Conservation (phyloP, 139 green algal species). For the Astrephomene gubernaculifera region DNA sequence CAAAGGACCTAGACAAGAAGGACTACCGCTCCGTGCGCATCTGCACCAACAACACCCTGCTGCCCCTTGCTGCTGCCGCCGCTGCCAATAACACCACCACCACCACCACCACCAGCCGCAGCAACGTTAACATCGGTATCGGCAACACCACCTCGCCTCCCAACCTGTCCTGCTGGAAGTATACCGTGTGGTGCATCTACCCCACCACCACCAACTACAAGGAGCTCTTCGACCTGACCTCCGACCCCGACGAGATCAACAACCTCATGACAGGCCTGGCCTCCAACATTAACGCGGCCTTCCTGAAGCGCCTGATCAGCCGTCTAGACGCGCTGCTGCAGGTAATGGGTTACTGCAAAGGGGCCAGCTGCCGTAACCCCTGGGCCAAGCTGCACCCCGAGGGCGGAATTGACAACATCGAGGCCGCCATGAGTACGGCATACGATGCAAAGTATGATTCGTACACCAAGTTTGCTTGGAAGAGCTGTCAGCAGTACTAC, state of each 20-base stretch:
- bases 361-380: slow-evolving; percentile 8
- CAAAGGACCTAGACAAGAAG: slow-evolving; percentile 31
- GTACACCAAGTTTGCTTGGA: slow-evolving; percentile 35
- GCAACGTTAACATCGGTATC: no score
- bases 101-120: neutral
- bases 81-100: no score
- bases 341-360: slow-evolving; percentile 39
- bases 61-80: no score
- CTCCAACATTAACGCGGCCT: neutral
- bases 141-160: neutral
- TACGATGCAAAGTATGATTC: slow-evolving; percentile 37
- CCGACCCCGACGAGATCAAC: slow-evolving; percentile 39
- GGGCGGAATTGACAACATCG: neutral
- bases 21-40: slow-evolving; percentile 49
- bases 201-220: slow-evolving; percentile 37
- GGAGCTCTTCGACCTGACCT: slow-evolving; percentile 45
- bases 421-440: slow-evolving; percentile 15
- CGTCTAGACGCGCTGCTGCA: slow-evolving; percentile 44
- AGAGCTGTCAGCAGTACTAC: slow-evolving; percentile 17
- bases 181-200: slow-evolving; percentile 48
- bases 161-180: slow-evolving; percentile 47
- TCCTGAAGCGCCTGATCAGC: slow-evolving; percentile 9
- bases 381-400: slow-evolving; percentile 40
- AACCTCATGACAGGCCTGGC: slow-evolving; percentile 3
- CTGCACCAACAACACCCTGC: slow-evolving; percentile 45